Base-by-base conservation (phyloP, 108 stramenopile genomes). In the Nannochloropsis gaditana region DNA sequence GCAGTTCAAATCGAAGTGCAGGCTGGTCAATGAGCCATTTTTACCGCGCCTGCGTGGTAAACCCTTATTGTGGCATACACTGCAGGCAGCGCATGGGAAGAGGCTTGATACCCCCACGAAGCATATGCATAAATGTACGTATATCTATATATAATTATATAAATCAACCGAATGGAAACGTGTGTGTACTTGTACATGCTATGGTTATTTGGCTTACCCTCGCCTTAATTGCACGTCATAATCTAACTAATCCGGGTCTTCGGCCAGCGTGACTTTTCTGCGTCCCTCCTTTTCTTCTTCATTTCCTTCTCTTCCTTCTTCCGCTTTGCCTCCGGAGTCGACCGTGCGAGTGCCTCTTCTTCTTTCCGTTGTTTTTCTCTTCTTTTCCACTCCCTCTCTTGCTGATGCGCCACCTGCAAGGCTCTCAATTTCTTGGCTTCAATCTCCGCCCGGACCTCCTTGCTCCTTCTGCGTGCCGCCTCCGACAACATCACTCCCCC, bases 321-420 rank as follows among this genome's bases (percentile, higher is more conserved):
- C 59, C 6, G 59, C 59, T 6, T 73, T 6, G 15, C 19, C 8
- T 73, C 59, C 59, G 6, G 6, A 15, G 59, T 73, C 59, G n/a
- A 6, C 19, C 59, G 59, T n/a, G 59, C 59, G n/a, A n/a, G n/a
- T 6, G 59, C 59, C 59, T 73, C 59, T n/a, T 73, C 19, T 6
- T 73, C 59, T 2, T n/a, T 73, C 59, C 59, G 59, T 73, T 73
- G 59, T n/a, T 73, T 73, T n/a, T 73, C 59, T n/a, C 59, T 73
- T n/a, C n/a, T 73, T 8, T 73, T 73, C 59, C 59, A 73, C 59
- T 73, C 59, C 59, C 59, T 73, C 59, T 73, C 59, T n/a, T 73
- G 59, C 59, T 73, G 59, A n/a, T 73, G 59, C 5, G 59, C 59
- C 6, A n/a, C n/a, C 6, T 73, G 59, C 59, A 73, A 8, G 3